Base-by-base conservation (phyloP, 2,329 filamentous ascomycete genomes). In the Fusarium musae region DNA sequence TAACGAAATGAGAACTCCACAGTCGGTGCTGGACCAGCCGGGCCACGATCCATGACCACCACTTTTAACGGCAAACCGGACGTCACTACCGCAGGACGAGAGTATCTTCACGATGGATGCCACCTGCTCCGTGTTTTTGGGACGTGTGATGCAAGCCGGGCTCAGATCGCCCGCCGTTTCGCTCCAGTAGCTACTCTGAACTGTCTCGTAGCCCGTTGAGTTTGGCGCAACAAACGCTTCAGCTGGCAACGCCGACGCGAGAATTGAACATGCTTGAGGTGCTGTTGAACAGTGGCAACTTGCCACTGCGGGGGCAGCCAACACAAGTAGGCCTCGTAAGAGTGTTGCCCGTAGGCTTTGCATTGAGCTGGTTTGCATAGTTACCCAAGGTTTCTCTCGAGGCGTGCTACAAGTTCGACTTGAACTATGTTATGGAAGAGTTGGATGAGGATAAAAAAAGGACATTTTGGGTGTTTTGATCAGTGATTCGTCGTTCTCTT, bases 351-450 rank as follows among this genome's bases (percentile, higher is more conserved):
- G 9, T 8, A 30, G 44, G 0, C 9, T 9, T 47, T 16, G 26
- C 19, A n/a, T n/a, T n/a, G 19, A 16, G 44, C 3, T 47, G 19
- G 1, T 47, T 15, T 16, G 44, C 19, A 30, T 47, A 4, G 4
- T 47, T 30, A 11, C 9, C 13, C 7, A 7, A 11, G 1, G 9
- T 16, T 16, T 1, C 6, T 16, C 1, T 30, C 13, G 15, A 11
- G 26, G 1, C 1, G 26, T n/a, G 6, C 3, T 30, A 5, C 9
- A 21, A n/a, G 1, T 16, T 9, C 0, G 13, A 8, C 9, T 47
- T 16, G 4, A n/a, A 6, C 3, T 47, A 11, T 47, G 32, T 6
- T 3, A 30, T n/a, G 28, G 19, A 8, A 6, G 1, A 47, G 8
- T 30, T 10, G 5, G 0, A 11, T 2, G 9, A 17, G 15, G 28